These are phyloP conservation scores for Dioscorea cayenensis DNA, from an alignment of 116 monocot genomes.

Conservation along the genomic window DNA sequence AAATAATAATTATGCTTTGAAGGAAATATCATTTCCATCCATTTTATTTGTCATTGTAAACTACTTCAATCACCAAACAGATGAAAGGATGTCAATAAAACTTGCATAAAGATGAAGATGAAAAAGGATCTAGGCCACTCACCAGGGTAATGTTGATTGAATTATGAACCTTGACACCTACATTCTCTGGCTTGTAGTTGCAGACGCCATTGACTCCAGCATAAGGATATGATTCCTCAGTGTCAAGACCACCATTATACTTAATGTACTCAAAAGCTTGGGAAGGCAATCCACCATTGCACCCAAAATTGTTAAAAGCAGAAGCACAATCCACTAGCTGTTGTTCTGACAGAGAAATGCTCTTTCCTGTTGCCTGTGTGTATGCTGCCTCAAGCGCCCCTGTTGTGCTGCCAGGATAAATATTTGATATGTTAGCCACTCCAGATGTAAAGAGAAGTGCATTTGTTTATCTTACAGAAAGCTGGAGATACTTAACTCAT, in stretches of 20 bases:
- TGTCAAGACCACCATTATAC: slow-evolving; percentile 91
- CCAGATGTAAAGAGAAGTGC: no score
- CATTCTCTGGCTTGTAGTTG: slow-evolving; percentile 46
- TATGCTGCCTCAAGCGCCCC: slow-evolving; percentile 93
- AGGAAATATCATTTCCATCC: not conserved
- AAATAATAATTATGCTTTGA: not conserved
- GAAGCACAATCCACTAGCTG: slow-evolving; percentile 85
- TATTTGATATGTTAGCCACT: not conserved
- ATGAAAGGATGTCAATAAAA: not conserved
- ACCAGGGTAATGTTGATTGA: slow-evolving; percentile 92
- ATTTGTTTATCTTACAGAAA: no score
- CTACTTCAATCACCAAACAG: not conserved
- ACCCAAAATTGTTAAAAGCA: slow-evolving; percentile 86
- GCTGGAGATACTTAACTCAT: no score
- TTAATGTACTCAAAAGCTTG: slow-evolving; percentile 94
- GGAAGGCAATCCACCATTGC: slow-evolving; percentile 91
- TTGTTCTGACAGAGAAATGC: slow-evolving; percentile 80
- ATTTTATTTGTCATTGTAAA: not conserved
- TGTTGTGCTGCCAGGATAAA: slow-evolving; percentile 57
- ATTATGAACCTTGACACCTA: slow-evolving; percentile 72
- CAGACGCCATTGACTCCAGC: slow-evolving; percentile 67
- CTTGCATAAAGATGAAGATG: not conserved
- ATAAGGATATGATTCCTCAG: slow-evolving; percentile 88
- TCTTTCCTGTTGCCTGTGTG: slow-evolving; percentile 68
- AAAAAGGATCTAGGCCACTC: not conserved